These are phyloP conservation scores for Alternaria viburni DNA, from an alignment of 2,329 filamentous ascomycete genomes.

Conservation along the genomic window DNA sequence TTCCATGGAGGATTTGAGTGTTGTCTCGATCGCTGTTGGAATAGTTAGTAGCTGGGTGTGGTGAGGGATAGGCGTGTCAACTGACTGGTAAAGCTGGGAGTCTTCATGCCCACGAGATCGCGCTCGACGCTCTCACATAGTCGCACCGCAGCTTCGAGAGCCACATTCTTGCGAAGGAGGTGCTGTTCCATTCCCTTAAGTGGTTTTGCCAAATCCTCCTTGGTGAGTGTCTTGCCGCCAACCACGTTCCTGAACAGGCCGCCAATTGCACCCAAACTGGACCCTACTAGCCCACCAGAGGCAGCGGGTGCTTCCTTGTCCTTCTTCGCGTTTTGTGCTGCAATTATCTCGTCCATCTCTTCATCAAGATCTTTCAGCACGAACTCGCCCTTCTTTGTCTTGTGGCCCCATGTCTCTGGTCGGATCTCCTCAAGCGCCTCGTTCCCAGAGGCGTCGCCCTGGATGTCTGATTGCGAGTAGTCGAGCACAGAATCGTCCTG, in stretches of 20 bases:
- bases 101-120: constrained; percentile 89
- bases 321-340: constrained; percentile 71
- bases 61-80: neutral
- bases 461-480: constrained; percentile 75
- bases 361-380: constrained; percentile 92
- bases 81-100: constrained; percentile 81
- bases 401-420: constrained; percentile 81
- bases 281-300: constrained; percentile 72
- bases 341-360: constrained; percentile 88
- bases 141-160: constrained; percentile 88
- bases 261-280: constrained; percentile 80
- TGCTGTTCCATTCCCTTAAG: constrained; percentile 97
- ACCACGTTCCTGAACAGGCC: constrained; percentile 94
- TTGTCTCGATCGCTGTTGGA: constrained; percentile 71
- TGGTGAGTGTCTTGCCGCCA: constrained; percentile 89
- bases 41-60: constrained; percentile 14
- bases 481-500: constrained; percentile 80
- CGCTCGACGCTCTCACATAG: constrained; percentile 90
- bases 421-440: constrained; percentile 76
- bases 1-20: constrained; percentile 86
- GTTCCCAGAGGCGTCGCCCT: constrained; percentile 56
- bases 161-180: constrained; percentile 92
- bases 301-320: constrained; percentile 31
- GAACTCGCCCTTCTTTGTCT: constrained; percentile 87
- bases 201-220: constrained; percentile 86